Percentiles rank a stretch among this genome's conserved stretches.
These are phyloP conservation scores for Kodamaea alishanica DNA, from an alignment of 1,139 yeast genomes.

Conservation along the genomic window DNA sequence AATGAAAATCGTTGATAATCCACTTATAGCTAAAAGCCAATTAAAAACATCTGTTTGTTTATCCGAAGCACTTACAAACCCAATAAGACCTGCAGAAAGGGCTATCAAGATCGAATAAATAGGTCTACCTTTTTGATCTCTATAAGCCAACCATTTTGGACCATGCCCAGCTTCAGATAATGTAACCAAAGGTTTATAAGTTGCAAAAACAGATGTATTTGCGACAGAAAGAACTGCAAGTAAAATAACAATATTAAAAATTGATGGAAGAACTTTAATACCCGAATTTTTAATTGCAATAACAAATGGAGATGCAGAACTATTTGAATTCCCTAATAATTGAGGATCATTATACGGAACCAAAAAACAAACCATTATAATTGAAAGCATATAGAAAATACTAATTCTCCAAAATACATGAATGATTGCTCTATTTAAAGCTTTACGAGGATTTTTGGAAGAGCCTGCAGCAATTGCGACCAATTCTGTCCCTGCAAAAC, in stretches of 20 bases:
- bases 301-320: slow-evolving; percentile 22
- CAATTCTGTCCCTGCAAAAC: slow-evolving; percentile 25
- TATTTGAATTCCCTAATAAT: slow-evolving; percentile 19
- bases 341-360: slow-evolving; percentile 18
- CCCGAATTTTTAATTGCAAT: slow-evolving; percentile 25
- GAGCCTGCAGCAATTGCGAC: slow-evolving; percentile 25
- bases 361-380: slow-evolving; percentile 19
- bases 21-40: slow-evolving; percentile 41
- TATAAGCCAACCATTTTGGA: slow-evolving; percentile 28
- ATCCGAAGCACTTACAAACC: slow-evolving; percentile 12
- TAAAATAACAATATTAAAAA: slow-evolving; percentile 32
- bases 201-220: slow-evolving; percentile 32
- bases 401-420: slow-evolving; percentile 23
- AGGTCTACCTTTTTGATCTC: slow-evolving; percentile 31
- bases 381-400: slow-evolving; percentile 22
- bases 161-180: slow-evolving; percentile 34
- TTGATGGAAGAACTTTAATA: slow-evolving; percentile 28
- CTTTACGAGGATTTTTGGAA: slow-evolving; percentile 19
- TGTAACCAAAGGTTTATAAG: slow-evolving; percentile 31
- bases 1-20: slow-evolving; percentile 37
- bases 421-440: slow-evolving; percentile 22
- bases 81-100: slow-evolving; percentile 9
- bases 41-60: slow-evolving; percentile 22
- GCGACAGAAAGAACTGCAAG: slow-evolving; percentile 33
- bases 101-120: slow-evolving; percentile 26